These are phyloP conservation scores for Populus davidiana DNA, from an alignment of 345 rosid species.

Conservation along the genomic window DNA sequence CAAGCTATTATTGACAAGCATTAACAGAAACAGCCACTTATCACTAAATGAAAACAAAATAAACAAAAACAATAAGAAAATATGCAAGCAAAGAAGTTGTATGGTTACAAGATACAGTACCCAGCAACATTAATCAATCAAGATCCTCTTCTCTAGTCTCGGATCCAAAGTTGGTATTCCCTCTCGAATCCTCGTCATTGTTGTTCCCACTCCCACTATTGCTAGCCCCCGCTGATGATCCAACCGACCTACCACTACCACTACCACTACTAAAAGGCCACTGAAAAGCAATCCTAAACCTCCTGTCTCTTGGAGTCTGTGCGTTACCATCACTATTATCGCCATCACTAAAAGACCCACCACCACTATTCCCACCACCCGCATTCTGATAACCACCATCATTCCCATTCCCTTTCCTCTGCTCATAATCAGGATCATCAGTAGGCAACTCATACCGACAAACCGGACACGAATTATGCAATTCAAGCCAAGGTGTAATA, in stretches of 20 bases:
- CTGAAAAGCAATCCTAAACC: background rate
- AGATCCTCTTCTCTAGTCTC: constrained; percentile 1
- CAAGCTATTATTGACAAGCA: background rate
- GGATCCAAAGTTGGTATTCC: background rate
- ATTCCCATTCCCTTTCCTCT: background rate
- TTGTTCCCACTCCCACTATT: background rate
- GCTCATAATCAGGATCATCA: constrained; percentile 12
- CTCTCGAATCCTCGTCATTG: background rate
- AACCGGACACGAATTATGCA: constrained; percentile 28
- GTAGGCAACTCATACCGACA: constrained; percentile 25
- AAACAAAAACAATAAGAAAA: background rate
- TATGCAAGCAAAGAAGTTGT: background rate
- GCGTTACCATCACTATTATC: background rate
- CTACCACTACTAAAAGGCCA: background rate
- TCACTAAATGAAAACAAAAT: background rate
- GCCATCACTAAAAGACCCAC: background rate
- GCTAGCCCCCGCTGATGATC: background rate
- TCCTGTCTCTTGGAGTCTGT: background rate
- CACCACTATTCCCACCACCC: background rate
- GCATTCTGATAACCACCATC: background rate
- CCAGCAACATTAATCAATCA: background rate
- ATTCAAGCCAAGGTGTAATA: constrained; percentile 62
- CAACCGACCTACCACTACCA: background rate
- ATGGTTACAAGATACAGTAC: background rate
- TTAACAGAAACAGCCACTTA: background rate